A percentile compares a stretch with the other conserved stretches of the same genome.
Evolutionary conservation across 1,284 basidiomycete genomes (phyloP).

Genomic region (Melampsora americana): DNA sequence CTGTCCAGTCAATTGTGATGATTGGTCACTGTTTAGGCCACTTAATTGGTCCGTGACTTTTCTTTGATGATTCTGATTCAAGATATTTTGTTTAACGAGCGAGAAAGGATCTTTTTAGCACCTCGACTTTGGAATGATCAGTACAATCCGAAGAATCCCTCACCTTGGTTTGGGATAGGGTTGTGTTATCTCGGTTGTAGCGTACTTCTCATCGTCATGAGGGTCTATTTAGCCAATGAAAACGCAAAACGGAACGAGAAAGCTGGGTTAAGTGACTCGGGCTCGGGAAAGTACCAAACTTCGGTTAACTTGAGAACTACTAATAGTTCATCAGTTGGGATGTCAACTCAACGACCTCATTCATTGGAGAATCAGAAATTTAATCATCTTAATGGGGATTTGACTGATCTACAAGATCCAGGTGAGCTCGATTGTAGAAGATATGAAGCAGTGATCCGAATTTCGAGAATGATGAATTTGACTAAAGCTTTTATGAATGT

Average conservation of each 20-base stretch:
- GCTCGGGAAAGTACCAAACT: background rate
- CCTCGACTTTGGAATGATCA: background rate
- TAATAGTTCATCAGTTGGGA: background rate
- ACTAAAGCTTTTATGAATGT: too few relatives aligned
- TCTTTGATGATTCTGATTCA: background rate
- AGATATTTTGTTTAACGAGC: background rate
- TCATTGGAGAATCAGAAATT: background rate
- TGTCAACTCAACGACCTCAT: background rate
- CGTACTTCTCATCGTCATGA: background rate
- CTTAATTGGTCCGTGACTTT: background rate
- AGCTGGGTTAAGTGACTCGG: background rate
- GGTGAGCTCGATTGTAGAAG: background rate
- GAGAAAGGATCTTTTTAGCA: background rate
- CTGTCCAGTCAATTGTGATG: conserved; percentile 2
- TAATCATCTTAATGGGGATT: background rate
- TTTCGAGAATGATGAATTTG: too few relatives aligned
- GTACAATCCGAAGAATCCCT: background rate
- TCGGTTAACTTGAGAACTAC: background rate
- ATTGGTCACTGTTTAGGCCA: background rate
- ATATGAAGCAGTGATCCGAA: too few relatives aligned
- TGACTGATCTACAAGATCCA: background rate
- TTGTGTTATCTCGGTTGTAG: background rate
- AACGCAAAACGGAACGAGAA: background rate
- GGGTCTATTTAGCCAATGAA: background rate
- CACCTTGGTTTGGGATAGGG: background rate